Base-by-base conservation (phyloP, 2,329 filamentous ascomycete genomes). In the Raffaelea deltoideospora region DNA sequence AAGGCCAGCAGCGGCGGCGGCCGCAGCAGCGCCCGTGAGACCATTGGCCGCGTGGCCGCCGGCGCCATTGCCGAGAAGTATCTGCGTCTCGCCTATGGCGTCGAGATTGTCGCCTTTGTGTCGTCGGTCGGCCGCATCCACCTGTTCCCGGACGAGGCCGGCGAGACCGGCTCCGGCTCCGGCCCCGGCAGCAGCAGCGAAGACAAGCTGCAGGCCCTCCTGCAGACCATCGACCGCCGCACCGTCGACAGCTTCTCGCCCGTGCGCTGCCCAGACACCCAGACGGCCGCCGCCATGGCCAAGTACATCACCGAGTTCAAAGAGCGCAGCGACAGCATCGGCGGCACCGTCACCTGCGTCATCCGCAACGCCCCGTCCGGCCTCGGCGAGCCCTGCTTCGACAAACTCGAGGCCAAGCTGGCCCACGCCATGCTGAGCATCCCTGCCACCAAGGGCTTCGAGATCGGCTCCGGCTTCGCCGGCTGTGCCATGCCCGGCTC, bases 371-470 rank as follows among this genome's bases (percentile, higher is more conserved):
- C 76, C 8, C 90, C 88, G 21, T 71, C 74, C 29, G 88, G 88
- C 0, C 70, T 96, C 3, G 90, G 90, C 41, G 90, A 96, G 67
- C 90, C 88, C 1, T 82, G 76, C 58, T 96, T 98, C 57, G 84
- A 93, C 59, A 96, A 96, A 65, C 69, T 96, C 31, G 87, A 98
- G 64, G 90, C 90, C 8, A 74, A 72, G 54, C 75, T 98, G 33
- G 87, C 76, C 20, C 88, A 96, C 53, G 90, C 83, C 34, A 96
- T 98, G 83, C 71, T 96, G 44, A 85, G 76, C 54, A 94, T 96
- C 49, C 90, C 90, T 5, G 86, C 90, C 4, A 88, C 82, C 27
- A 98, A 96, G 63, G 88, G 81, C 37, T 96, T 96, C 53, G 88
- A 96, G 55, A 79, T 96, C 46, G 90, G 90, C 37, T 93, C 83